These are phyloP conservation scores for Cordia subcordata DNA, from an alignment of 257 asterid genomes.

Conservation along the genomic window DNA sequence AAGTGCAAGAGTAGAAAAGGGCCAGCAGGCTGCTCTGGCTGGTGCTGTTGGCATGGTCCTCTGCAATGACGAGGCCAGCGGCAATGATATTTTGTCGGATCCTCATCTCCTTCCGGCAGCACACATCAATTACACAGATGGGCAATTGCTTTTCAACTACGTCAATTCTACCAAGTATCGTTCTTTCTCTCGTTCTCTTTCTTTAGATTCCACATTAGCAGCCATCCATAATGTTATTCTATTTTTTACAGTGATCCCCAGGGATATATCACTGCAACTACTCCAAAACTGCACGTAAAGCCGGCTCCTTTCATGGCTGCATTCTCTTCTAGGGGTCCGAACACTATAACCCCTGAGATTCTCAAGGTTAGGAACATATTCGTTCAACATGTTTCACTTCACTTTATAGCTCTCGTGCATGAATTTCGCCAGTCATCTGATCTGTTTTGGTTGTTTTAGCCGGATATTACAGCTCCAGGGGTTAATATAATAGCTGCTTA, in stretches of 20 bases:
- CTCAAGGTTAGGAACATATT: slow-evolving; percentile 45
- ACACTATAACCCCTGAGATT: slow-evolving; percentile 37
- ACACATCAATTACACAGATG: slow-evolving; percentile 44
- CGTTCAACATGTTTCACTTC: not conserved
- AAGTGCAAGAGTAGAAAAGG: slow-evolving; percentile 29
- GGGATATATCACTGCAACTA: slow-evolving; percentile 39
- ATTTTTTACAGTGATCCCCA: slow-evolving; percentile 31
- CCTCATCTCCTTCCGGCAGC: slow-evolving; percentile 51
- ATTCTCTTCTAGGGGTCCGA: slow-evolving; percentile 82
- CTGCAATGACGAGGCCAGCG: slow-evolving; percentile 20
- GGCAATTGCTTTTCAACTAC: slow-evolving; percentile 32
- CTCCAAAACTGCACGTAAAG: slow-evolving; percentile 6
- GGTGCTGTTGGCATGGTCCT: slow-evolving; percentile 74
- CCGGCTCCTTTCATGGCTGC: slow-evolving; percentile 62
- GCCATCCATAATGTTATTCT: not conserved
- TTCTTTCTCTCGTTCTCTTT: not conserved
- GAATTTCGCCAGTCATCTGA: too few species aligned
- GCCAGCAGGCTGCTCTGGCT: slow-evolving; percentile 31
- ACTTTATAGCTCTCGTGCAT: too few species aligned
- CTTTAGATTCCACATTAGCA: not conserved
- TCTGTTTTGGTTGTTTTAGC: slow-evolving; percentile 23
- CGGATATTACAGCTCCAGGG: slow-evolving; percentile 74
- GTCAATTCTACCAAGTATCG: slow-evolving; percentile 33
- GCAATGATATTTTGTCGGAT: slow-evolving; percentile 22
- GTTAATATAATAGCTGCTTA: slow-evolving; percentile 52